phyloP scores from a whole-genome alignment of 768 basidiomycete genomes.

The Trametes gibbosa region DNA sequence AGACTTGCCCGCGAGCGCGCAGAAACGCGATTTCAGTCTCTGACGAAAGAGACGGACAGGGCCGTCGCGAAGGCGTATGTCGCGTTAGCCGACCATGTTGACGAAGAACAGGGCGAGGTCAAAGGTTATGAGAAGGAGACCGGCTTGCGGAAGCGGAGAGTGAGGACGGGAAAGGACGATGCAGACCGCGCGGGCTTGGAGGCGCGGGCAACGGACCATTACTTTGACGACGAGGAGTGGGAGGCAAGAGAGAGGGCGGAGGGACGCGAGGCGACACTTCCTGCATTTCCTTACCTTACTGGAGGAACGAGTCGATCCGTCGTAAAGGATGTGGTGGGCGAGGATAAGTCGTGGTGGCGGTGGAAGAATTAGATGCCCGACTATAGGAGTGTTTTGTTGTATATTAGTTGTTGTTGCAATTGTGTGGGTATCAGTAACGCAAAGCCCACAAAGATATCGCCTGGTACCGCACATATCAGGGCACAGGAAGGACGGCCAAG shows the following conservation, averaged over 20 bases:
- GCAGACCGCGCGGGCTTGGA: constrained; percentile 35
- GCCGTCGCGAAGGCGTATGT: constrained; percentile 68
- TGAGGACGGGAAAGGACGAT: neutral
- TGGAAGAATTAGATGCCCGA: neutral
- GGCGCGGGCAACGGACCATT: constrained; percentile 52
- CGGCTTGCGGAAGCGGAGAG: constrained; percentile 8
- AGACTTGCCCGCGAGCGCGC: constrained; percentile 49
- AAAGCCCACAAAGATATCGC: no score
- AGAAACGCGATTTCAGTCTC: constrained; percentile 55
- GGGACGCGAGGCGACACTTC: constrained; percentile 27
- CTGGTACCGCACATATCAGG: no score
- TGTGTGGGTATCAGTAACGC: neutral
- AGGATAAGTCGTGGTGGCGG: constrained; percentile 18
- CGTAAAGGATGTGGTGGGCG: neutral
- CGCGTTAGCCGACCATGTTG: constrained; percentile 51
- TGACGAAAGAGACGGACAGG: constrained; percentile 71
- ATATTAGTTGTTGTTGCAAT: neutral
- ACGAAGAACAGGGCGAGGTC: constrained; percentile 13
- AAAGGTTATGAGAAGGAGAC: constrained; percentile 7
- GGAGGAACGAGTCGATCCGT: neutral
- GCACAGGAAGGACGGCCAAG: no score
- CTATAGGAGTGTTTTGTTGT: neutral
- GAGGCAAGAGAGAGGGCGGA: constrained; percentile 41
- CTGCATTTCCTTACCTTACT: constrained; percentile 22
- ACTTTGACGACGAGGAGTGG: constrained; percentile 72